These are phyloP conservation scores for Gilbertella persicaria DNA, from an alignment of 371 early-diverging fungal species.

Conservation along the genomic window DNA sequence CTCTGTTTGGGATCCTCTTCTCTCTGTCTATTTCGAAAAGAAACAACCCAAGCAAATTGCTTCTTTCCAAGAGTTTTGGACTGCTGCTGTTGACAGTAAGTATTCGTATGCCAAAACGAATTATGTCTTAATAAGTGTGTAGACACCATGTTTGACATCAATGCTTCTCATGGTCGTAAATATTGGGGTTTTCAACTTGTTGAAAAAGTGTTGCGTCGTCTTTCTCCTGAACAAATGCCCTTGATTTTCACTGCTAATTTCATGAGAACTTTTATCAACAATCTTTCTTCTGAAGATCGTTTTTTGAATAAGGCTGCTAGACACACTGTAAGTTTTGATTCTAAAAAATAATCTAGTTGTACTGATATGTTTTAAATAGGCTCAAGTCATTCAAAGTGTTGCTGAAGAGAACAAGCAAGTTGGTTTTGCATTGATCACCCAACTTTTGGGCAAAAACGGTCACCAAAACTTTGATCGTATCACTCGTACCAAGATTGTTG, in stretches of 20 bases:
- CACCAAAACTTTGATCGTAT: constrained; percentile 74
- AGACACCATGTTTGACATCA: constrained; percentile 72
- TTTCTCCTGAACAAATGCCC: constrained; percentile 67
- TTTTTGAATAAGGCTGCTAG: constrained; percentile 79
- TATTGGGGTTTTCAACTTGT: constrained; percentile 88
- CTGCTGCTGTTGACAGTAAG: constrained; percentile 71
- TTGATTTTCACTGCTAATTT: constrained; percentile 81
- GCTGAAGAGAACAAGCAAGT: constrained; percentile 41
- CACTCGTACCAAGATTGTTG: constrained; percentile 77
- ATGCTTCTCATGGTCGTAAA: constrained; percentile 81
- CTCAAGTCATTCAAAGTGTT: constrained; percentile 50
- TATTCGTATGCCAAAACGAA: neutral
- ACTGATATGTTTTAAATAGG: constrained; percentile 33
- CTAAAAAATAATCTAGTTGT: neutral
- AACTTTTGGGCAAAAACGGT: constrained; percentile 71
- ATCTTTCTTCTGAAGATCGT: constrained; percentile 71
- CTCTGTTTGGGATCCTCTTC: constrained; percentile 76
- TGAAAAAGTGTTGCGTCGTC: constrained; percentile 64
- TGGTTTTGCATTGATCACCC: constrained; percentile 58
- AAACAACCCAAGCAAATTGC: constrained; percentile 35
- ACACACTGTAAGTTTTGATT: constrained; percentile 57
- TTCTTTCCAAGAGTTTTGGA: constrained; percentile 83
- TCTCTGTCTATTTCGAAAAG: constrained; percentile 55
- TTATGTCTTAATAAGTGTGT: constrained; percentile 6
- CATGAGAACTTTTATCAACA: constrained; percentile 81